Evolutionary conservation across 2,329 filamentous ascomycete species (phyloP).

Genomic region (Neonectria faginata): DNA sequence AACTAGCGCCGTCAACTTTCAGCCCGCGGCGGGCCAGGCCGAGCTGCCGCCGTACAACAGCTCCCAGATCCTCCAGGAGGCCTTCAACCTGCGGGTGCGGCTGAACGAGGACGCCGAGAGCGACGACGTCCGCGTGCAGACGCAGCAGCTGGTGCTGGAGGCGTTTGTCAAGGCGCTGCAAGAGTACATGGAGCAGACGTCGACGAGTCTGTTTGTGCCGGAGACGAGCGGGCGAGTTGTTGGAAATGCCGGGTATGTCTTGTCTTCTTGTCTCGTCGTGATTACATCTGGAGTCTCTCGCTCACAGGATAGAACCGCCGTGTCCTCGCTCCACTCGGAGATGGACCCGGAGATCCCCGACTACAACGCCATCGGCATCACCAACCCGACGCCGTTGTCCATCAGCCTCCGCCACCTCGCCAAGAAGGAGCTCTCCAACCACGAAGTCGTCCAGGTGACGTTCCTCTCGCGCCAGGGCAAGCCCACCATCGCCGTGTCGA

Average conservation of each 20-base stretch:
- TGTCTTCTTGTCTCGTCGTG: neutral
- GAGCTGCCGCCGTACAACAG: constrained; percentile 45
- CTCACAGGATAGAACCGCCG: constrained; percentile 31
- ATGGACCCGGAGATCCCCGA: constrained; percentile 36
- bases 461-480: constrained; percentile 36
- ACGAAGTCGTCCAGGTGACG: constrained; percentile 41
- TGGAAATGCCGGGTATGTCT: constrained; percentile 27
- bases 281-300: neutral
- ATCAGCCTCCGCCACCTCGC: constrained; percentile 43
- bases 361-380: constrained; percentile 44
- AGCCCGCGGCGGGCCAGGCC: constrained; percentile 31
- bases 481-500: constrained; percentile 40
- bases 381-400: constrained; percentile 39
- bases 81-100: constrained; percentile 35
- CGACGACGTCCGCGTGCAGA: constrained; percentile 38
- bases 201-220: constrained; percentile 24
- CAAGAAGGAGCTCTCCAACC: constrained; percentile 43
- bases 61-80: constrained; percentile 45
- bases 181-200: constrained; percentile 39
- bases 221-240: constrained; percentile 23
- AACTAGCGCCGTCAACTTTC: constrained; percentile 39
- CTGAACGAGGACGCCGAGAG: constrained; percentile 34
- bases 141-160: constrained; percentile 30
- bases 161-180: constrained; percentile 43
- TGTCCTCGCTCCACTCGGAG: constrained; percentile 43